A percentile compares a stretch with the other conserved stretches of the same genome.
Evolutionary conservation across 2,329 filamentous ascomycete genomes (phyloP).

Genomic region (Penicillium sp.): DNA sequence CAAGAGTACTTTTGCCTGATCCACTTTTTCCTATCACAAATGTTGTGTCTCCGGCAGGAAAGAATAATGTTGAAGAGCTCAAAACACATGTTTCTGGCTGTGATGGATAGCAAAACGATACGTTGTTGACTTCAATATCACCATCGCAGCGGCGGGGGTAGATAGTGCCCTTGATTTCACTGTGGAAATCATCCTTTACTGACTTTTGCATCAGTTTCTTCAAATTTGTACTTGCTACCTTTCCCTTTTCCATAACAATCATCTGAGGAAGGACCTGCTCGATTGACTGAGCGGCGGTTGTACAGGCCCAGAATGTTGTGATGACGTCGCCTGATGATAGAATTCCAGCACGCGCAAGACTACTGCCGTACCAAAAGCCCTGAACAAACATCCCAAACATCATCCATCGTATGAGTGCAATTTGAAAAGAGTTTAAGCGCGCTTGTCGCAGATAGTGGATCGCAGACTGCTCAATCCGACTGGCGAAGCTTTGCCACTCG

Average conservation of each 20-base stretch:
- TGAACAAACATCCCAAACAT: constrained; percentile 78
- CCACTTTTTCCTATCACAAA: constrained; percentile 86
- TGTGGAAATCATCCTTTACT: constrained; percentile 13
- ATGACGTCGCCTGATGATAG: constrained; percentile 67
- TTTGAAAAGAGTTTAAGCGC: constrained; percentile 67
- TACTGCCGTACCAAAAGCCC: constrained; percentile 84
- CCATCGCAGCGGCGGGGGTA: constrained; percentile 56
- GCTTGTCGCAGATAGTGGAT: constrained; percentile 68
- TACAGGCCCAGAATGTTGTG: constrained; percentile 80
- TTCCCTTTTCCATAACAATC: constrained; percentile 75
- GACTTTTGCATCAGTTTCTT: constrained; percentile 45
- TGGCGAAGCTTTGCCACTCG: constrained; percentile 67
- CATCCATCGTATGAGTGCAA: constrained; percentile 71
- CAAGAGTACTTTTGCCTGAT: constrained; percentile 87
- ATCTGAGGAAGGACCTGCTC: constrained; percentile 75
- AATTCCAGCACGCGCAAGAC: constrained; percentile 62
- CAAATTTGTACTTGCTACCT: constrained; percentile 68
- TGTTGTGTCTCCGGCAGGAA: constrained; percentile 69
- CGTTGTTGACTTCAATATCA: constrained; percentile 68
- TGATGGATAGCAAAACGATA: constrained; percentile 78
- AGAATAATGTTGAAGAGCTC: constrained; percentile 63
- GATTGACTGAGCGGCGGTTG: constrained; percentile 74
- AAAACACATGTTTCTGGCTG: constrained; percentile 63
- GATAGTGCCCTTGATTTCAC: constrained; percentile 30
- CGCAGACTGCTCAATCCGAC: constrained; percentile 59